Evolutionary conservation across 352 stramenopile genomes (phyloP).

Genomic region (Phytophthora parvispora): DNA sequence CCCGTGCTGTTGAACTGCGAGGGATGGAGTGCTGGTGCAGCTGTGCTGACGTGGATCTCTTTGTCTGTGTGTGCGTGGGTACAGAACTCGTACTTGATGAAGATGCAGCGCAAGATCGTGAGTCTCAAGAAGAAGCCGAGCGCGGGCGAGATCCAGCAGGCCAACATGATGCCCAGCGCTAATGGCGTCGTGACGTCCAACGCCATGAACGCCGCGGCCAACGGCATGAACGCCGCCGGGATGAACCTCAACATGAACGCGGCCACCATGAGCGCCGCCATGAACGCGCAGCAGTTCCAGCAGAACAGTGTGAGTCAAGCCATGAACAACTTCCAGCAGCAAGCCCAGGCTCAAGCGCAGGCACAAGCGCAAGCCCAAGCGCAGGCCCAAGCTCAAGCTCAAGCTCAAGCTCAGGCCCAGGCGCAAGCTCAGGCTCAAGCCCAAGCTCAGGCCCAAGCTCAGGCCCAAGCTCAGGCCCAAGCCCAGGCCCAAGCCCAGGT

Average conservation of each 20-base stretch:
- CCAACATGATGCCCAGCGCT: conserved; percentile 41
- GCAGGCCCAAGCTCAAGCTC: conserved; percentile 27
- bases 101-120: conserved; percentile 89
- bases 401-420: conserved; percentile 37
- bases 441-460: conserved; percentile 25
- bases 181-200: conserved; percentile 42
- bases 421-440: conserved; percentile 34
- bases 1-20: background rate
- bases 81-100: conserved; percentile 84
- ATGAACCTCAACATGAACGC: conserved; percentile 58
- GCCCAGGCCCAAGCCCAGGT: conserved; percentile 24
- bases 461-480: conserved; percentile 34
- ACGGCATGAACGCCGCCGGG: conserved; percentile 34
- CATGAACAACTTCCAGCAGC: conserved; percentile 70
- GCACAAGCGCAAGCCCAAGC: conserved; percentile 33
- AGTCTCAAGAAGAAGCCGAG: conserved; percentile 81
- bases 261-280: conserved; percentile 29
- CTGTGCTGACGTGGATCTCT: conserved; percentile 12
- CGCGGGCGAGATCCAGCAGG: conserved; percentile 41
- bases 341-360: conserved; percentile 43
- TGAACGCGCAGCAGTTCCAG: conserved; percentile 56
- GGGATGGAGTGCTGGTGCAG: background rate
- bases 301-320: conserved; percentile 49
- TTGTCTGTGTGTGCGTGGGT: conserved; percentile 7
- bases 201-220: conserved; percentile 31